Evolutionary conservation across 768 basidiomycete species (phyloP).

Genomic region (Russula earlei): DNA sequence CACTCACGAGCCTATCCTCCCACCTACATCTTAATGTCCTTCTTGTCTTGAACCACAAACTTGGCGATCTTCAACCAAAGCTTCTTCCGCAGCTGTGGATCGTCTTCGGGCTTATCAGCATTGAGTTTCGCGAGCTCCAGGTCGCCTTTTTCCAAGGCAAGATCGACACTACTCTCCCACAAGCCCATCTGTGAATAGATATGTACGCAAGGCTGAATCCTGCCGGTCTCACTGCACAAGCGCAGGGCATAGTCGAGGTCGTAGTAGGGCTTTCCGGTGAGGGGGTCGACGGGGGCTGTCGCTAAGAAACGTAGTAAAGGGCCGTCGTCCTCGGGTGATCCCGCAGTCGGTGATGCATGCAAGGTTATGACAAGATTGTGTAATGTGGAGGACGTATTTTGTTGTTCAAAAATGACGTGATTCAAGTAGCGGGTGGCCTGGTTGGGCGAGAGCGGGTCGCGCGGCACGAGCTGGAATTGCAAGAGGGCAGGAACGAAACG

Average conservation of each 20-base stretch:
- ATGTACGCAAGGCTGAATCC: slow-evolving; percentile 85
- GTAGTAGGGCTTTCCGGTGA: slow-evolving; percentile 84
- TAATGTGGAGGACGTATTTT: slow-evolving; percentile 73
- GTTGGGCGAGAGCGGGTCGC: slow-evolving; percentile 65
- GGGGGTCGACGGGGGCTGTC: slow-evolving; percentile 69
- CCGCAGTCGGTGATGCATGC: slow-evolving; percentile 47
- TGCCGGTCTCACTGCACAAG: slow-evolving; percentile 72
- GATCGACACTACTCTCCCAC: slow-evolving; percentile 92
- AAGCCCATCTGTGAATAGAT: slow-evolving; percentile 98
- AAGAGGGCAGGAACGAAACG: slow-evolving; percentile 85
- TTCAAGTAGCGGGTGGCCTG: slow-evolving; percentile 88
- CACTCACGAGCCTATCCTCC: background rate
- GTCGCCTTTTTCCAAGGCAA: slow-evolving; percentile 91
- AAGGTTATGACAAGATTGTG: slow-evolving; percentile 93
- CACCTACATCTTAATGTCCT: slow-evolving; percentile 94
- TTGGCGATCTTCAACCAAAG: slow-evolving; percentile 98
- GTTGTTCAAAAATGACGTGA: slow-evolving; percentile 72
- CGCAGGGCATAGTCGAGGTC: slow-evolving; percentile 95
- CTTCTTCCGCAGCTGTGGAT: slow-evolving; percentile 78
- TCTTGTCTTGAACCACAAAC: slow-evolving; percentile 95
- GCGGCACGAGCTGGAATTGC: slow-evolving; percentile 63
- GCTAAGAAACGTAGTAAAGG: slow-evolving; percentile 76
- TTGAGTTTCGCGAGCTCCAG: slow-evolving; percentile 91
- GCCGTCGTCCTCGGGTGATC: slow-evolving; percentile 54
- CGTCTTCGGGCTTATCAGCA: slow-evolving; percentile 91